Conservation (phyloP, 1,139 yeast genomes). For the Suhomyces wounanorum region DNA sequence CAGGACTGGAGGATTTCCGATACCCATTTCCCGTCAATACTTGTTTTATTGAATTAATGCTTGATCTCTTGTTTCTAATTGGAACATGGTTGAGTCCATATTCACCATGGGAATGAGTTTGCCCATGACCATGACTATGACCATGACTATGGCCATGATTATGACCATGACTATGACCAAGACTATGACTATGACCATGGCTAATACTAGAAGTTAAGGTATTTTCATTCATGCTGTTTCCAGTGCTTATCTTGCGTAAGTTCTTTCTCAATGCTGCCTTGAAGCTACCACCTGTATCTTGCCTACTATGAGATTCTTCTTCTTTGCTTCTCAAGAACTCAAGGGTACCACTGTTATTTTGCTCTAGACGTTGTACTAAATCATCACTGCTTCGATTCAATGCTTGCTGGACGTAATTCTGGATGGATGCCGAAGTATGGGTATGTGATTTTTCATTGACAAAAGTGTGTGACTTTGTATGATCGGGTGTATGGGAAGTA, state of each 20-base stretch:
- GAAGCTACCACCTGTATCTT: slow-evolving; percentile 51
- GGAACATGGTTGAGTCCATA: not conserved
- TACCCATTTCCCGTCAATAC: slow-evolving; percentile 42
- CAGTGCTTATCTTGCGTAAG: slow-evolving; percentile 45
- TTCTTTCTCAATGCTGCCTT: slow-evolving; percentile 38
- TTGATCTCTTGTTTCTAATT: slow-evolving; percentile 35
- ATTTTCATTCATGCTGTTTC: slow-evolving; percentile 29
- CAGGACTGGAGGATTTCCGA: slow-evolving; percentile 18
- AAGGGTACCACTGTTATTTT: slow-evolving; percentile 28
- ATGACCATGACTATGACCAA: not conserved
- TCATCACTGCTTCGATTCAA: slow-evolving; percentile 28
- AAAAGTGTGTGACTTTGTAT: slow-evolving; percentile 13
- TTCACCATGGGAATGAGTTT: not conserved
- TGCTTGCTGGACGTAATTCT: slow-evolving; percentile 40
- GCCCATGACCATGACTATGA: not conserved
- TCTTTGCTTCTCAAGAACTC: slow-evolving; percentile 62
- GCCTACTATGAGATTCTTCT: slow-evolving; percentile 25
- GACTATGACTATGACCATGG: not conserved
- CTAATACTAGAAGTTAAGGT: slow-evolving; percentile 8
- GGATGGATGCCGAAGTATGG: slow-evolving; percentile 31
- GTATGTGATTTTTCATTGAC: slow-evolving; percentile 9
- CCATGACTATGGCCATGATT: not conserved
- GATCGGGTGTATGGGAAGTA: slow-evolving; percentile 5
- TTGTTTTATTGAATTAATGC: slow-evolving; percentile 46
- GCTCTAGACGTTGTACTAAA: slow-evolving; percentile 3